Conservation (phyloP, 2,329 filamentous ascomycete genomes). For the Achaetomium macrosporum region DNA sequence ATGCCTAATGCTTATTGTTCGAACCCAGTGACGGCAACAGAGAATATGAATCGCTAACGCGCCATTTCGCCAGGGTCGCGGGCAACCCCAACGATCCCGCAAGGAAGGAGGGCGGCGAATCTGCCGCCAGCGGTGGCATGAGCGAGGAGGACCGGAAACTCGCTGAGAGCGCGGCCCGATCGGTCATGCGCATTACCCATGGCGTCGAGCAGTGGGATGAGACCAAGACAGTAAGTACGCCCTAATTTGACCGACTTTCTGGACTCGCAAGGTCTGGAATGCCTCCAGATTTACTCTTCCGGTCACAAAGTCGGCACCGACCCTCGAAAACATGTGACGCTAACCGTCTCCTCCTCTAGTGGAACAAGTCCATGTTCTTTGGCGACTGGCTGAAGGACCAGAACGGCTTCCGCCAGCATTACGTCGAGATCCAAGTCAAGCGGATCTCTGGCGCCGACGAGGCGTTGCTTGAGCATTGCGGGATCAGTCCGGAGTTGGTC, state of each 20-base stretch:
- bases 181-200: conserved; percentile 8
- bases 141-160: conserved; percentile 5
- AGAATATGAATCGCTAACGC: conserved; percentile 1
- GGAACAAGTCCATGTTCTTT: conserved; percentile 18
- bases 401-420: conserved; percentile 13
- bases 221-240: conserved; percentile 6
- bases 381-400: conserved; percentile 19
- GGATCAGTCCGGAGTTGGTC: conserved; percentile 13
- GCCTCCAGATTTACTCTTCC: neutral
- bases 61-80: conserved; percentile 10
- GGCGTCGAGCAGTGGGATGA: conserved; percentile 6
- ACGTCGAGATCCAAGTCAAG: conserved; percentile 24
- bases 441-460: conserved; percentile 20
- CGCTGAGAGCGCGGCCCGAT: conserved; percentile 6
- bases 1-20: neutral
- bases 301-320: neutral
- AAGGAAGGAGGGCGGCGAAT: neutral
- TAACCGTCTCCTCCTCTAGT: conserved; percentile 11
- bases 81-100: conserved; percentile 15
- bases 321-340: neutral
- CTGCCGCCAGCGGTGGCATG: conserved; percentile 6
- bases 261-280: neutral
- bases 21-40: neutral
- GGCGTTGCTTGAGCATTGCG: conserved; percentile 10
- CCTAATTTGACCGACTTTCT: neutral